Evolutionary conservation across 495 filamentous ascomycete species (phyloP).

Genomic region (Glutinoglossum americanum): DNA sequence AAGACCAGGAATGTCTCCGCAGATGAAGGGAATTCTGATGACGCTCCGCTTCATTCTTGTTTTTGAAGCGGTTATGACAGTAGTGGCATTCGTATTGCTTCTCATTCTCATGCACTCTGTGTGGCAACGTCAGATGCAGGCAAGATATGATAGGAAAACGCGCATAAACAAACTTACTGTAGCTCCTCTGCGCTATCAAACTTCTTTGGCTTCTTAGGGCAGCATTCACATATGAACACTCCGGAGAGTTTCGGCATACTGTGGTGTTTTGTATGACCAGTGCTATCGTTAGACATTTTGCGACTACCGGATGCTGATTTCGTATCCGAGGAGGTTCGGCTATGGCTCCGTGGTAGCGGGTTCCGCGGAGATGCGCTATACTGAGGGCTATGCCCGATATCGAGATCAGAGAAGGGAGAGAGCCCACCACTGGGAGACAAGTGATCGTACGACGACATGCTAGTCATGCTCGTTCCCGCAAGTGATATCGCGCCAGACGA

Average conservation of each 20-base stretch:
- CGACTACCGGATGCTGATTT: conserved; percentile 10
- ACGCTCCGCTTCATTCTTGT: conserved; percentile 96
- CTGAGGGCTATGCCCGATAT: conserved; percentile 14
- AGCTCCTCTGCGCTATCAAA: conserved; percentile 76
- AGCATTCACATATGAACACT: conserved; percentile 80
- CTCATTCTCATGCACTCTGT: conserved; percentile 64
- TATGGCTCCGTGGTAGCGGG: not conserved
- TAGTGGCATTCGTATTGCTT: conserved; percentile 90
- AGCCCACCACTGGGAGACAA: conserved; percentile 44
- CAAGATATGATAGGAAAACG: conserved; percentile 1
- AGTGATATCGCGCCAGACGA: conserved; percentile 42
- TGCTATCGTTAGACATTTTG: conserved; percentile 10
- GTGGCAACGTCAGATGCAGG: conserved; percentile 3
- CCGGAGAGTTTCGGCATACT: conserved; percentile 22
- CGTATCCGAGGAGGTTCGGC: not conserved
- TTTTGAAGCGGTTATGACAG: conserved; percentile 93
- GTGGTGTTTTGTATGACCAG: conserved; percentile 11
- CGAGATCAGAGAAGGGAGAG: conserved; percentile 40
- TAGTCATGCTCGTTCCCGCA: conserved; percentile 51
- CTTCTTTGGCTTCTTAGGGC: conserved; percentile 96
- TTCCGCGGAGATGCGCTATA: conserved; percentile 11
- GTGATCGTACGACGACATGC: conserved; percentile 46
- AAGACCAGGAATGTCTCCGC: conserved; percentile 93
- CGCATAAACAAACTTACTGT: conserved; percentile 35
- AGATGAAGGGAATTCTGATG: conserved; percentile 95